A percentile compares a stretch with the other conserved stretches of the same genome.
phyloP scores from a whole-genome alignment of 2,329 filamentous ascomycete species.

The Scytalidium sp. region DNA sequence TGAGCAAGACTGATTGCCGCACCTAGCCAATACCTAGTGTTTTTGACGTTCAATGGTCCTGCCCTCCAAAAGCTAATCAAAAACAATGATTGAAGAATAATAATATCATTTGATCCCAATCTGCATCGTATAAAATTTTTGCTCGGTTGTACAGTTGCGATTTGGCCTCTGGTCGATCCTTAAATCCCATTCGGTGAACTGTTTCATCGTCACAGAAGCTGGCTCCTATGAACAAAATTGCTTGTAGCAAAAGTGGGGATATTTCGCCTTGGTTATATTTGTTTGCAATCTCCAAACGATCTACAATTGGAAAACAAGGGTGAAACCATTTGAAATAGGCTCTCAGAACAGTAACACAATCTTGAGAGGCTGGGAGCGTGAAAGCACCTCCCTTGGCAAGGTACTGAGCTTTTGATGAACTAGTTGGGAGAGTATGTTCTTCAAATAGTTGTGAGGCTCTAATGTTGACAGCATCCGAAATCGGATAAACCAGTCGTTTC shows the following conservation, averaged over 20 bases:
- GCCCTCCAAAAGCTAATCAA: slow-evolving; percentile 23
- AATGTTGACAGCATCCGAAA: slow-evolving; percentile 28
- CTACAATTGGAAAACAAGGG: slow-evolving; percentile 52
- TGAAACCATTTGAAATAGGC: slow-evolving; percentile 57
- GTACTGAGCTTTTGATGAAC: slow-evolving; percentile 15
- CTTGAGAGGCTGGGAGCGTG: slow-evolving; percentile 39
- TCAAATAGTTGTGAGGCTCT: slow-evolving; percentile 1
- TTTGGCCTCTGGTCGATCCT: slow-evolving; percentile 8
- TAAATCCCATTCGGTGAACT: slow-evolving; percentile 8
- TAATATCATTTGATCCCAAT: slow-evolving; percentile 8
- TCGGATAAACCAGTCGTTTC: slow-evolving; percentile 25
- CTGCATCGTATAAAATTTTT: slow-evolving; percentile 9
- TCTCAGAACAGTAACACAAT: slow-evolving; percentile 40
- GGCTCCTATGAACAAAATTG: slow-evolving; percentile 8
- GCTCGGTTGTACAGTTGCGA: slow-evolving; percentile 8
- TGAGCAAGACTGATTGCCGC: slow-evolving; percentile 50
- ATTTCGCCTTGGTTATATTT: slow-evolving; percentile 37
- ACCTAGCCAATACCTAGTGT: slow-evolving; percentile 47
- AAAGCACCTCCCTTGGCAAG: slow-evolving; percentile 39
- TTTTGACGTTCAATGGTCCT: slow-evolving; percentile 42
- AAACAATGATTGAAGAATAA: slow-evolving; percentile 8
- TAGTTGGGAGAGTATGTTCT: slow-evolving; percentile 4
- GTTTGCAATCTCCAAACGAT: slow-evolving; percentile 40
- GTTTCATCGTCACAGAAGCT: slow-evolving; percentile 8
- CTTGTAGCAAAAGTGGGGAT: slow-evolving; percentile 32